A percentile compares a stretch with the other conserved stretches of the same genome.
phyloP scores from a whole-genome alignment of 1,139 yeast species.

The Scheffersomyces titani region DNA sequence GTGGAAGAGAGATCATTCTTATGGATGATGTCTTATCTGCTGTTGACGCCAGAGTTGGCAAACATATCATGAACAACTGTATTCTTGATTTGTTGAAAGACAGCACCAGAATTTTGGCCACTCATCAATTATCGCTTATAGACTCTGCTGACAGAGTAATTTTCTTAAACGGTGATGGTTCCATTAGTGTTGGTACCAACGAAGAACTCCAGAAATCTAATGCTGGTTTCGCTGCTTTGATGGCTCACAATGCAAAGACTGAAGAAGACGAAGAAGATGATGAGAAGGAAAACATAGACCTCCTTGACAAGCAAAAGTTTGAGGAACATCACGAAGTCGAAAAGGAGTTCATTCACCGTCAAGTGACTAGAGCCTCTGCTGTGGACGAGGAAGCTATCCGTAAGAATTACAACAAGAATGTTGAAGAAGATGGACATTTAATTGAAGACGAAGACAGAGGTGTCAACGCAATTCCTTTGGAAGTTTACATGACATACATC shows the following conservation, averaged over 20 bases:
- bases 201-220: conserved; percentile 11
- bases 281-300: conserved; percentile 14
- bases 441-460: conserved; percentile 19
- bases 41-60: conserved; percentile 21
- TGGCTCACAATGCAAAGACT: conserved; percentile 11
- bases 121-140: conserved; percentile 20
- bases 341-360: conserved; percentile 20
- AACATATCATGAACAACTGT: conserved; percentile 17
- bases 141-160: conserved; percentile 18
- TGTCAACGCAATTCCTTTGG: conserved; percentile 16
- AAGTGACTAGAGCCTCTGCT: conserved; percentile 11
- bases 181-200: conserved; percentile 13
- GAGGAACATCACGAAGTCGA: conserved; percentile 15
- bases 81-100: conserved; percentile 15
- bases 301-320: conserved; percentile 6
- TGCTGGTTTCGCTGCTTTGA: conserved; percentile 12
- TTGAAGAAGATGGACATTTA: conserved; percentile 11
- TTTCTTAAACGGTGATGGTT: conserved; percentile 18
- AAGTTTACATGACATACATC: conserved; percentile 17
- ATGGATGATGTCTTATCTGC: conserved; percentile 21
- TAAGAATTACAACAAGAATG: conserved; percentile 1
- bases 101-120: conserved; percentile 19
- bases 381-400: conserved; percentile 17
- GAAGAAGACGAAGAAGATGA: conserved; percentile 16
- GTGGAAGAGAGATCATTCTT: conserved; percentile 13